Evolutionary conservation across 331 rosid genomes (phyloP).

Genomic region (Telfairia occidentalis): DNA sequence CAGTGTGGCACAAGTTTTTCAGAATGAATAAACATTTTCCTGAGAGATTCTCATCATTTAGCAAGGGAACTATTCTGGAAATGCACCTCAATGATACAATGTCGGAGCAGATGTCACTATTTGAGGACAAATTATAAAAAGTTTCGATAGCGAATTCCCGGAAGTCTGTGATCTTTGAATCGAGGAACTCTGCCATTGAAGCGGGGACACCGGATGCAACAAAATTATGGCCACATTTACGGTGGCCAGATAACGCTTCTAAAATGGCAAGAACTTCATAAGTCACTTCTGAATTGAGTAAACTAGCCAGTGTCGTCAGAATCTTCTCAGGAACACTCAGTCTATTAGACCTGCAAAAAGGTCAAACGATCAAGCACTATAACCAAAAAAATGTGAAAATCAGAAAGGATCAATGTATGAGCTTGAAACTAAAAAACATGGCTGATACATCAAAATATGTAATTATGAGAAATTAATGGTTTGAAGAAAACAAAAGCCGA

Average conservation of each 20-base stretch:
- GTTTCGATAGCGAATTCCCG: constrained; percentile 42
- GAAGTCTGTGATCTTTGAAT: constrained; percentile 32
- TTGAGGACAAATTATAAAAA: constrained; percentile 43
- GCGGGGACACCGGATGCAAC: constrained; percentile 40
- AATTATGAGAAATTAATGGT: not conserved
- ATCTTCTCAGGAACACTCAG: constrained; percentile 32
- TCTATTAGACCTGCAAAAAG: constrained; percentile 40
- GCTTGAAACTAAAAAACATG: not conserved
- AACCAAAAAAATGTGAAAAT: not conserved
- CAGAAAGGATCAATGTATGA: not conserved
- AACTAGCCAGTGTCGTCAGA: constrained; percentile 33
- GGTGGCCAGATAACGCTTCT: constrained; percentile 52
- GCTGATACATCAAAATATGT: not conserved
- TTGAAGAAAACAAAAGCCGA: not conserved
- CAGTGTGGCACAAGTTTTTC: constrained; percentile 43
- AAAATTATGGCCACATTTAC: constrained; percentile 26
- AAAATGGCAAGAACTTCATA: constrained; percentile 54
- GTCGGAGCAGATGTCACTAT: constrained; percentile 27
- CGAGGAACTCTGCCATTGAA: constrained; percentile 35
- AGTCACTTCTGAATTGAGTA: constrained; percentile 44
- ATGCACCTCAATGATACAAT: constrained; percentile 42
- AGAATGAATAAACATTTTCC: constrained; percentile 43
- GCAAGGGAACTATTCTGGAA: constrained; percentile 50
- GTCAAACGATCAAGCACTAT: not conserved
- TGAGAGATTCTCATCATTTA: constrained; percentile 23